These are phyloP conservation scores for Tetracladium maxilliforme DNA, from an alignment of 2,329 filamentous ascomycete genomes.

Conservation along the genomic window DNA sequence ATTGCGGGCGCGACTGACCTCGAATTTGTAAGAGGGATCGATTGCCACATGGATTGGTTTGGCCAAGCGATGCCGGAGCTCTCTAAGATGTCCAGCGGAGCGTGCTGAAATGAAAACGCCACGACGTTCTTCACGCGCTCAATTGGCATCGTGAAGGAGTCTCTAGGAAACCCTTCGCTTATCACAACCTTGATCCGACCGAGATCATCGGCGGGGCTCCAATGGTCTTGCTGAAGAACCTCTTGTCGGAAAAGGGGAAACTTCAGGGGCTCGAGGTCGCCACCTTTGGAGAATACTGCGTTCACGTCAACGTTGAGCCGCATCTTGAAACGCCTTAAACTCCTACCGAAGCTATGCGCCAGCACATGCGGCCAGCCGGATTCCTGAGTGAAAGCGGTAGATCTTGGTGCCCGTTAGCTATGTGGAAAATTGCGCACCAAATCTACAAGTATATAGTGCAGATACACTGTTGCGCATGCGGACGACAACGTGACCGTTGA, in stretches of 20 bases:
- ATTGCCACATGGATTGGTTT: slow-evolving; percentile 53
- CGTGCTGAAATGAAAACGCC: slow-evolving; percentile 75
- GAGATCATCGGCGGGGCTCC: slow-evolving; percentile 55
- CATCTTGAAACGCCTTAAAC: slow-evolving; percentile 3
- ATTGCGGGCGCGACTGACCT: slow-evolving; percentile 16
- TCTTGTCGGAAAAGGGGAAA: slow-evolving; percentile 63
- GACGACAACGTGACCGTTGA: no score
- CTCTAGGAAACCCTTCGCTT: slow-evolving; percentile 53
- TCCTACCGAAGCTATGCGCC: no score
- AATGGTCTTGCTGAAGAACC: slow-evolving; percentile 52
- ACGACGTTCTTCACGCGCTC: slow-evolving; percentile 59
- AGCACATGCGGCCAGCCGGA: no score
- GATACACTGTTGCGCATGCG: no score
- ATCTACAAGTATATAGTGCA: no score
- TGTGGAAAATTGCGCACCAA: no score
- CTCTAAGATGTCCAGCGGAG: slow-evolving; percentile 63
- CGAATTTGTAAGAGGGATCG: slow-evolving; percentile 14
- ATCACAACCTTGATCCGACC: slow-evolving; percentile 67
- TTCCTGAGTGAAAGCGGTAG: no score
- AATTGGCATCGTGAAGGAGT: slow-evolving; percentile 35
- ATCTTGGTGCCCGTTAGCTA: no score
- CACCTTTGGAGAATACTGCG: no score
- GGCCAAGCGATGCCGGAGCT: slow-evolving; percentile 67
- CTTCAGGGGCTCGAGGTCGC: slow-evolving; percentile 43
- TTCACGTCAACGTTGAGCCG: background rate